Percentiles rank a stretch among this genome's conserved stretches.
These are phyloP conservation scores for Cryptococcus sp. DNA, from an alignment of 1,284 basidiomycete species.

Conservation along the genomic window DNA sequence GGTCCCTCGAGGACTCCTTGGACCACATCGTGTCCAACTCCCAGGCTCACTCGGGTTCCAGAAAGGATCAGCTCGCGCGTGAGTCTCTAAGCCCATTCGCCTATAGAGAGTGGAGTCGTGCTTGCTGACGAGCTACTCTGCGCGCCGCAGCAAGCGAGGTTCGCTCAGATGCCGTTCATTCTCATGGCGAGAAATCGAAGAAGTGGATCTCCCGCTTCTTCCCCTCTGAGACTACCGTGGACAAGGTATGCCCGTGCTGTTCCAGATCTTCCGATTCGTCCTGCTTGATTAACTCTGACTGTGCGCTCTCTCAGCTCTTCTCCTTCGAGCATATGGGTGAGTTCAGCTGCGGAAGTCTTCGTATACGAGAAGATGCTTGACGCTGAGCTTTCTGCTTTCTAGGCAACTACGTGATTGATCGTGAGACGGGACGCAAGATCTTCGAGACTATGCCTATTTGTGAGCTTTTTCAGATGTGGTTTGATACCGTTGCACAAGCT, in stretches of 20 bases:
- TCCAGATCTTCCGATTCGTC: neutral
- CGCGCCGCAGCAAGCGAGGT: slow-evolving; percentile 26
- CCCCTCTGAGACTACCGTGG: slow-evolving; percentile 42
- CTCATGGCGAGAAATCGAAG: slow-evolving; percentile 24
- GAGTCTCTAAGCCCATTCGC: slow-evolving; percentile 4
- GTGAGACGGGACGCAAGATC: slow-evolving; percentile 63
- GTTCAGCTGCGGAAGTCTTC: neutral
- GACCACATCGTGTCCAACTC: slow-evolving; percentile 36
- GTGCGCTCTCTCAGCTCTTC: slow-evolving; percentile 38
- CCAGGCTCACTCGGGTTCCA: slow-evolving; percentile 4
- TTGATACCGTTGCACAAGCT: neutral
- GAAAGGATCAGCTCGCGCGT: slow-evolving; percentile 37
- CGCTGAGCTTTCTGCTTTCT: slow-evolving; percentile 5
- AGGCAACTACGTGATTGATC: slow-evolving; percentile 69
- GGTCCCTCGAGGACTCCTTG: slow-evolving; percentile 38
- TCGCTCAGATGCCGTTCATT: slow-evolving; percentile 39
- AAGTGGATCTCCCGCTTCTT: slow-evolving; percentile 45
- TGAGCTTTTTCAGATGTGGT: slow-evolving; percentile 50
- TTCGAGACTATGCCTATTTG: slow-evolving; percentile 83
- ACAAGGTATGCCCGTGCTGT: slow-evolving; percentile 29
- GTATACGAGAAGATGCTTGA: neutral
- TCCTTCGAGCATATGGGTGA: slow-evolving; percentile 49
- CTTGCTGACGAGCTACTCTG: neutral
- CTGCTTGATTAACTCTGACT: slow-evolving; percentile 3
- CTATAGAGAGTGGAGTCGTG: neutral